Evolutionary conservation across 768 basidiomycete genomes (phyloP).

Genomic region (Leucogyrophana mollusca): DNA sequence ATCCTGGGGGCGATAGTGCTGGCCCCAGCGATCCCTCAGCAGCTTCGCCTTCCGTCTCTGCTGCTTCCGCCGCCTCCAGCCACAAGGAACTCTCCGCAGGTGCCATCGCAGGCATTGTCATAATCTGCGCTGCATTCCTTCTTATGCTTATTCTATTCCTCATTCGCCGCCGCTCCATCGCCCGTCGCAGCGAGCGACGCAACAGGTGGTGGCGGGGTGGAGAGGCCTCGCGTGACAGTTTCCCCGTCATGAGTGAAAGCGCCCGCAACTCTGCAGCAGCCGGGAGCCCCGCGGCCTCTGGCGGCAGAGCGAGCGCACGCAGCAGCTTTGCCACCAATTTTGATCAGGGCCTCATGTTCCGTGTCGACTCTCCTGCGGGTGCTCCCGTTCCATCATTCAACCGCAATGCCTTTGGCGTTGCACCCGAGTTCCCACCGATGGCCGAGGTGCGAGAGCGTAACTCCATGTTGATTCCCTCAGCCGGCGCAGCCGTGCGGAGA

Average conservation of each 20-base stretch:
- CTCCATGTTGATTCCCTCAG: constrained; percentile 20
- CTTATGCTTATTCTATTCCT: constrained; percentile 38
- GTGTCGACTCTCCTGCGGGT: constrained; percentile 19
- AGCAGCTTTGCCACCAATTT: constrained; percentile 70
- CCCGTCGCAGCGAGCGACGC: constrained; percentile 41
- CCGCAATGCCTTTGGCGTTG: constrained; percentile 6
- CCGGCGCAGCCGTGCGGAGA: constrained; percentile 22
- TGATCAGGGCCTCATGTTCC: constrained; percentile 38
- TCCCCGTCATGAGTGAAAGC: neutral
- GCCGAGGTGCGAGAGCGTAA: constrained; percentile 49
- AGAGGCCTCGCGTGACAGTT: neutral
- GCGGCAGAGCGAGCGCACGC: constrained; percentile 35
- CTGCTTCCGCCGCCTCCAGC: constrained; percentile 8
- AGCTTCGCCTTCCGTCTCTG: constrained; percentile 11
- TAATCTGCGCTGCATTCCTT: constrained; percentile 28
- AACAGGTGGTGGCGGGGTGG: constrained; percentile 46
- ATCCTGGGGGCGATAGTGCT: constrained; percentile 12
- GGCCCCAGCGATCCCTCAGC: constrained; percentile 9
- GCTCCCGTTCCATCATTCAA: constrained; percentile 12
- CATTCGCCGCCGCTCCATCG: constrained; percentile 44
- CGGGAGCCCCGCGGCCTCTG: constrained; percentile 12
- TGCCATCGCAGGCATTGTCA: constrained; percentile 46
- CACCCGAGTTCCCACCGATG: constrained; percentile 51
- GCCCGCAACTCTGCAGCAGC: constrained; percentile 1
- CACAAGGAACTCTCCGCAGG: constrained; percentile 38